Conservation (phyloP, 225 moss, liverwort and hornwort species). For the Pleurozium schreberi region DNA sequence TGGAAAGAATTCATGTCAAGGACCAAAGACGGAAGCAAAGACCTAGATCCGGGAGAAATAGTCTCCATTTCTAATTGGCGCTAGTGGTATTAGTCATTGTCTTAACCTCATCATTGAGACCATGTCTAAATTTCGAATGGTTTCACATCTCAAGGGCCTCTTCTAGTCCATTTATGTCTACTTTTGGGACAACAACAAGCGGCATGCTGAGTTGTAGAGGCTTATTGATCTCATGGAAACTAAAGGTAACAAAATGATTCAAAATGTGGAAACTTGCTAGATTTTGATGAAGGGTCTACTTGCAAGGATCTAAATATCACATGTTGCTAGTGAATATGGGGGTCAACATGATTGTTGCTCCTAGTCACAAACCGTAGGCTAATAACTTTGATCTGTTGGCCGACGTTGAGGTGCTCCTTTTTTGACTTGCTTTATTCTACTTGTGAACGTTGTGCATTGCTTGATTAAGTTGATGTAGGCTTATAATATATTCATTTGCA, state of each 20-base stretch:
- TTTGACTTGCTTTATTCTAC: no score
- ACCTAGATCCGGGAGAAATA: no score
- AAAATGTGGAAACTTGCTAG: not conserved
- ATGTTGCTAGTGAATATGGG: fast-evolving
- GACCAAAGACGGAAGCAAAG: fast-evolving
- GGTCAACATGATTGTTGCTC: fast-evolving
- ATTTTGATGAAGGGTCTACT: fast-evolving
- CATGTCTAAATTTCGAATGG: fast-evolving
- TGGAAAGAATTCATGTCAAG: no score
- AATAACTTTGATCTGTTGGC: no score
- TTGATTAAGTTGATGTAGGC: no score
- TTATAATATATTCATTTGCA: no score
- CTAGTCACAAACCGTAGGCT: fast-evolving
- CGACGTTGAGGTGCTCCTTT: fast-evolving
- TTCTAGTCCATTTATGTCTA: fast-evolving
- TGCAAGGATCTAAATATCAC: fast-evolving
- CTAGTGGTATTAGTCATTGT: fast-evolving
- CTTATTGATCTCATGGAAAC: not conserved
- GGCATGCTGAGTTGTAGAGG: not conserved
- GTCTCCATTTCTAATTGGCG: no score
- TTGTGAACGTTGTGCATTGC: no score
- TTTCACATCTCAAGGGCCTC: not conserved
- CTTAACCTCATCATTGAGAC: no score
- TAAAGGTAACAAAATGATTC: not conserved
- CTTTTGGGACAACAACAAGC: not conserved